Evolutionary conservation across 768 basidiomycete genomes (phyloP).

Genomic region (Leccinum incarnatum): DNA sequence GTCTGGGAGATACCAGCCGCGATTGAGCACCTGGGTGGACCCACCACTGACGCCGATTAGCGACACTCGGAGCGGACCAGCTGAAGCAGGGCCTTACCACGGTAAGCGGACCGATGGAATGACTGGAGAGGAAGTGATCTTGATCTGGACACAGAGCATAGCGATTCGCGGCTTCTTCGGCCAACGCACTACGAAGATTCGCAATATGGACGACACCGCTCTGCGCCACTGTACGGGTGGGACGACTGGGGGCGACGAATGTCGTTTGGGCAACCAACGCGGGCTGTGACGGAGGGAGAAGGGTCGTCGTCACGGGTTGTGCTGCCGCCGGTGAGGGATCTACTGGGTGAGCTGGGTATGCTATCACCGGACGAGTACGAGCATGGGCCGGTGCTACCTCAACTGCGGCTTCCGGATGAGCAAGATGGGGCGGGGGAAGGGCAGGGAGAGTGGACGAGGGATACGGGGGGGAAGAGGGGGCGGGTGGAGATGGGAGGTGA

Average conservation of each 20-base stretch:
- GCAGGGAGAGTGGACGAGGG: slow-evolving; percentile 14
- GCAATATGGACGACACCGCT: slow-evolving; percentile 24
- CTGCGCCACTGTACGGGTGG: slow-evolving; percentile 23
- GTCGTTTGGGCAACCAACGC: slow-evolving; percentile 23
- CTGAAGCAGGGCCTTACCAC: slow-evolving; percentile 11
- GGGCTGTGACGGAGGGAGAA: slow-evolving; percentile 11
- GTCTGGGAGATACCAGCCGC: slow-evolving; percentile 8
- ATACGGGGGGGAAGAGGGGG: slow-evolving; percentile 18
- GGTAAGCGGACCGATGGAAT: slow-evolving; percentile 16
- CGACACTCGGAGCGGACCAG: slow-evolving; percentile 9
- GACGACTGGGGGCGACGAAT: slow-evolving; percentile 22
- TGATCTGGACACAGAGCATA: slow-evolving; percentile 18
- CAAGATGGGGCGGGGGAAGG: slow-evolving; percentile 8
- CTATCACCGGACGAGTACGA: slow-evolving; percentile 16
- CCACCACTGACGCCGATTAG: slow-evolving; percentile 18
- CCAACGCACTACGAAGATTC: slow-evolving; percentile 19
- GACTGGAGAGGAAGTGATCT: not conserved
- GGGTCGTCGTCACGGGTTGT: slow-evolving; percentile 23
- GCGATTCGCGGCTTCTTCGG: slow-evolving; percentile 19
- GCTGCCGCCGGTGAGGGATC: slow-evolving; percentile 27
- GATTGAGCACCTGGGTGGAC: slow-evolving; percentile 6
- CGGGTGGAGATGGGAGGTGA: slow-evolving; percentile 12
- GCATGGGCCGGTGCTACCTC: slow-evolving; percentile 26
- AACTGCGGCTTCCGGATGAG: slow-evolving; percentile 28
- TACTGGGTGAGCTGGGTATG: slow-evolving; percentile 26